These are phyloP conservation scores for Chlorophyllum brunneum DNA, from an alignment of 768 basidiomycete genomes.

Conservation along the genomic window DNA sequence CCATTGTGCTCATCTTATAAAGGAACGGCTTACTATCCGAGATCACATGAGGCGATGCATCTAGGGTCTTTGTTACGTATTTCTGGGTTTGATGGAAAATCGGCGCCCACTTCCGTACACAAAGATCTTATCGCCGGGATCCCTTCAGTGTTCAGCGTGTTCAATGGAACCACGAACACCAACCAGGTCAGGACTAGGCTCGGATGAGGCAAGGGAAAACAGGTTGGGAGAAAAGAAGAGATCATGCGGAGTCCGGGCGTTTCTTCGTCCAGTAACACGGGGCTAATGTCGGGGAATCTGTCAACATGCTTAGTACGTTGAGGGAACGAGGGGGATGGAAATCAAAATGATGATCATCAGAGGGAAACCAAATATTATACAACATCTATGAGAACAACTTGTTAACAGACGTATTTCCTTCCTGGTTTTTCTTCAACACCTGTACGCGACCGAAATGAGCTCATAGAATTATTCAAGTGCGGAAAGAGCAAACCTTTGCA, in stretches of 20 bases:
- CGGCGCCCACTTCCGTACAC: too few relatives aligned
- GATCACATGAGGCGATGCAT: not conserved
- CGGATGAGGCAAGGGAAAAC: not conserved
- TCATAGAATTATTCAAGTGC: not conserved
- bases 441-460: slow-evolving; percentile 23
- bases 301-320: too few relatives aligned
- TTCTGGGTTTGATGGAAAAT: not conserved
- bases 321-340: too few relatives aligned
- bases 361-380: not conserved
- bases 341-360: too few relatives aligned
- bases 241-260: too few relatives aligned
- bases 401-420: slow-evolving; percentile 90
- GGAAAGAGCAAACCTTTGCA: slow-evolving; percentile 63
- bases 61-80: not conserved
- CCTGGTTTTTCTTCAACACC: slow-evolving; percentile 95
- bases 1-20: not conserved
- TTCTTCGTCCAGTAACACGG: too few relatives aligned
- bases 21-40: too few relatives aligned
- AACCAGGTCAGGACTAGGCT: not conserved
- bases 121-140: too few relatives aligned
- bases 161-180: not conserved
- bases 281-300: too few relatives aligned
- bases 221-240: too few relatives aligned
- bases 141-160: too few relatives aligned
- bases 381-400: slow-evolving; percentile 82